phyloP scores from a whole-genome alignment of 257 asterid species.

The Salvia miltiorrhiza region DNA sequence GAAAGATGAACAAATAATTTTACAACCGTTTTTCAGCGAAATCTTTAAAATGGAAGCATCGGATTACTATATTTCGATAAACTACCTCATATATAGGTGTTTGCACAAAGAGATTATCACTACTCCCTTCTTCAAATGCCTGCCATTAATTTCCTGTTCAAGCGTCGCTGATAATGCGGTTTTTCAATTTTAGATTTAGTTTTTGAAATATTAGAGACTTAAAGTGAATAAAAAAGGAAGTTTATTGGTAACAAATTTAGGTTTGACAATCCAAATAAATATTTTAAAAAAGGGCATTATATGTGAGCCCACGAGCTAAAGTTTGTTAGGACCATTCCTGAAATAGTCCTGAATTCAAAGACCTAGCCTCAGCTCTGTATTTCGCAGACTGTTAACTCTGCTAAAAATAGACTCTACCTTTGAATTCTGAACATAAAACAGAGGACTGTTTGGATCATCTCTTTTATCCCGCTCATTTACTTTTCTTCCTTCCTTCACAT shows the following conservation, averaged over 20 bases:
- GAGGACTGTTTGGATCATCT: constrained; percentile 21
- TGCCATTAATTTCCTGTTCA: too few species aligned
- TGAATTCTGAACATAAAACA: constrained; percentile 11
- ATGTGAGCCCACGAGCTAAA: constrained; percentile 14
- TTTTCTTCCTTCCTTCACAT: constrained; percentile 23
- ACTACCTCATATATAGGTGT: background rate
- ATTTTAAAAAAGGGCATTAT: background rate
- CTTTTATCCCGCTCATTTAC: constrained; percentile 11
- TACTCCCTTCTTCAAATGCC: too few species aligned
- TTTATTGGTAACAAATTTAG: background rate
- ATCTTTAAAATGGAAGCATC: too few species aligned
- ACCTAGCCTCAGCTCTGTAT: background rate
- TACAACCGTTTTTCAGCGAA: too few species aligned
- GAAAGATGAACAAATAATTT: too few species aligned
- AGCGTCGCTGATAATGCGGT: background rate
- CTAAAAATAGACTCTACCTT: constrained; percentile 15
- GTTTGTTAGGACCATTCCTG: constrained; percentile 18
- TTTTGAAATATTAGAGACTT: background rate
- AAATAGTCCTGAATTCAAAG: constrained; percentile 26
- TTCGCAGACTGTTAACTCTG: constrained; percentile 24
- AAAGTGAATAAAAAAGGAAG: background rate
- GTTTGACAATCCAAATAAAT: background rate
- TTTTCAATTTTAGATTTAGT: background rate
- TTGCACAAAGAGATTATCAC: too few species aligned
- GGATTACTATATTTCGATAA: background rate